Conservation (phyloP, 1,139 yeast genomes). For the Lizanozyma gosingica region DNA sequence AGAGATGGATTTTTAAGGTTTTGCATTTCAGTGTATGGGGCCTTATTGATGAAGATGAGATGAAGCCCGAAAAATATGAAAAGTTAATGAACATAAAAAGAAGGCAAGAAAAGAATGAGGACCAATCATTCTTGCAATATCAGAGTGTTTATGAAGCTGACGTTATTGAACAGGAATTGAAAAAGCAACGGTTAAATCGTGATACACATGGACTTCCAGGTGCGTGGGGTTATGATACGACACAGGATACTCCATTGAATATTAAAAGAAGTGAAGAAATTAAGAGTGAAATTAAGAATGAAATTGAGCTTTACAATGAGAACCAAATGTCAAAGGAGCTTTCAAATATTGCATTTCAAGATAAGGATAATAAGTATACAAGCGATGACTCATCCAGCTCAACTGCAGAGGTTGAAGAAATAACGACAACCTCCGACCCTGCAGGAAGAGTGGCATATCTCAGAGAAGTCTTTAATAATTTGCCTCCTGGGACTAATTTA, state of each 20-base stretch:
- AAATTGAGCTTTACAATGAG: conserved; percentile 14
- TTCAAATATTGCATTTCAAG: neutral
- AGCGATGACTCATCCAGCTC: neutral
- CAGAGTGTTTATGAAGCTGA: conserved; percentile 22
- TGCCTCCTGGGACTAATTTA: conserved; percentile 24
- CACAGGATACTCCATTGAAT: conserved; percentile 15
- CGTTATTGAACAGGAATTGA: conserved; percentile 22
- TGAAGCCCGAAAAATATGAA: conserved; percentile 19
- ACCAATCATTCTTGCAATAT: conserved; percentile 12
- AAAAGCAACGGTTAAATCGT: conserved; percentile 24
- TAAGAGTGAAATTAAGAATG: conserved; percentile 19
- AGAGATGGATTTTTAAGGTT: conserved; percentile 74
- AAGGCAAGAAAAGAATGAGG: conserved; percentile 12
- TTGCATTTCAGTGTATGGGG: conserved; percentile 96
- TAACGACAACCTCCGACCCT: neutral
- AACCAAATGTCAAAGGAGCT: conserved; percentile 9
- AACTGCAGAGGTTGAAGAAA: neutral
- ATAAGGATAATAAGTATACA: neutral
- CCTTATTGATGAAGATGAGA: conserved; percentile 60
- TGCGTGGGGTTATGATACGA: conserved; percentile 18
- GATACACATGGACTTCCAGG: conserved; percentile 31
- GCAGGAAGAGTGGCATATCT: neutral
- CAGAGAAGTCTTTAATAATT: conserved; percentile 7
- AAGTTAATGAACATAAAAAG: conserved; percentile 16
- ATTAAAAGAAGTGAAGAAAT: conserved; percentile 17